A percentile compares a stretch with the other conserved stretches of the same genome.
Evolutionary conservation across 2,329 filamentous ascomycete species (phyloP).

Genomic region (Ascochyta lentis): DNA sequence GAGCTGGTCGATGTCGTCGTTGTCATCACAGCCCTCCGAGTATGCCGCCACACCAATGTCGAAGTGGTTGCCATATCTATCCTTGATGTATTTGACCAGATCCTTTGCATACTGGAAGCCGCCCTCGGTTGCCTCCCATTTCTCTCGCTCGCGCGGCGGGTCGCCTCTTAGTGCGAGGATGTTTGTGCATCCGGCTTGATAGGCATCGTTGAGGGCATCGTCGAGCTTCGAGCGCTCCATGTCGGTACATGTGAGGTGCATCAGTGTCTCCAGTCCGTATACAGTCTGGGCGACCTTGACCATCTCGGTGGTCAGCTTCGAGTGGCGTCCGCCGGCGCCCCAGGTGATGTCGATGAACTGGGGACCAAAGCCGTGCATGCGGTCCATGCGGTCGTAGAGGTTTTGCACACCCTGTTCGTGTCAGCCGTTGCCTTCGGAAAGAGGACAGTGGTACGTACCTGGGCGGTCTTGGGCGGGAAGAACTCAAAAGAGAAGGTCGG

Average conservation of each 20-base stretch:
- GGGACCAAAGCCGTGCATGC: constrained; percentile 93
- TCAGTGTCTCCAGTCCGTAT: constrained; percentile 96
- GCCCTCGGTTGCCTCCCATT: constrained; percentile 86
- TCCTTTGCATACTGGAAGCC: constrained; percentile 93
- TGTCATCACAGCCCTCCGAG: constrained; percentile 93
- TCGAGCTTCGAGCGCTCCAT: constrained; percentile 95
- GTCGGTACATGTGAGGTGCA: constrained; percentile 98
- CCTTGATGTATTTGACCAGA: constrained; percentile 81
- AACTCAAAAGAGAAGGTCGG: constrained; percentile 99
- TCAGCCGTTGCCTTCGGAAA: constrained; percentile 17
- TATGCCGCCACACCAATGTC: constrained; percentile 98
- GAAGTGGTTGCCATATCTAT: constrained; percentile 85
- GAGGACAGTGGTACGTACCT: constrained; percentile 51
- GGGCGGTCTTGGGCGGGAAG: constrained; percentile 96
- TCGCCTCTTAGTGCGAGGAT: constrained; percentile 94
- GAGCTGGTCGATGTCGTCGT: constrained; percentile 82
- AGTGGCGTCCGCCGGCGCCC: constrained; percentile 92
- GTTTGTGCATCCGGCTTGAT: constrained; percentile 95
- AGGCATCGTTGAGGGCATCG: constrained; percentile 83
- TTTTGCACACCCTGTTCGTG: constrained; percentile 81
- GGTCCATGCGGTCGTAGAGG: constrained; percentile 98
- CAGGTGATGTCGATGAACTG: constrained; percentile 98
- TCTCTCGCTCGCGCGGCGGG: constrained; percentile 89
- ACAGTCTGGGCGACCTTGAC: constrained; percentile 93
- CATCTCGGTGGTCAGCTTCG: constrained; percentile 96